These are phyloP conservation scores for Pilaira anomala DNA, from an alignment of 192 early-diverging fungal genomes.

Conservation along the genomic window DNA sequence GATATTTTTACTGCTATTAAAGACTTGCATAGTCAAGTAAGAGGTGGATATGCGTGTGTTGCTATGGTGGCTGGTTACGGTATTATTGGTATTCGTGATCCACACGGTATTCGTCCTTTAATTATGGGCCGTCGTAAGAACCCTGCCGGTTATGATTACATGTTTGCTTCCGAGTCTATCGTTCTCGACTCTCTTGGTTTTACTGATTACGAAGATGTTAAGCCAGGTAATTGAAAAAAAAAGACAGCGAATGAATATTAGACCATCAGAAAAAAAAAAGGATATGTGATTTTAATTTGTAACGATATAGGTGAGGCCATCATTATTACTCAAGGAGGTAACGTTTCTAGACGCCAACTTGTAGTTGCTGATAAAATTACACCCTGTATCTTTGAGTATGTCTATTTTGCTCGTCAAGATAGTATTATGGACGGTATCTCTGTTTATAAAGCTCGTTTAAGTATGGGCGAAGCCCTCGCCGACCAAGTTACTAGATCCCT, in stretches of 20 bases:
- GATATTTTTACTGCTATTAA: constrained; percentile 94
- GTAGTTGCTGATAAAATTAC: constrained; percentile 54
- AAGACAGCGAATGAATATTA: too few species aligned
- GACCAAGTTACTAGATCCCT: constrained; percentile 72
- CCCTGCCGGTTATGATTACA: constrained; percentile 85
- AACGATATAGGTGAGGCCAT: constrained; percentile 80
- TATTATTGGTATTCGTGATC: constrained; percentile 92
- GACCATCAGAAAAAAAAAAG: too few species aligned
- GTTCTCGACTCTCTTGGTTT: constrained; percentile 88
- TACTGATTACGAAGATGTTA: constrained; percentile 84
- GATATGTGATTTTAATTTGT: too few species aligned
- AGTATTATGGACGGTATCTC: constrained; percentile 98
- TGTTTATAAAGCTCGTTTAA: constrained; percentile 95
- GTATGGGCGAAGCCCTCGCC: constrained; percentile 97
- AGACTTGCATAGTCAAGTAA: constrained; percentile 76
- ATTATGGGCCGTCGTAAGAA: constrained; percentile 83
- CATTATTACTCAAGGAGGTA: constrained; percentile 79
- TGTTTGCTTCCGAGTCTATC: constrained; percentile 98
- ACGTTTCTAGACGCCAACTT: constrained; percentile 65
- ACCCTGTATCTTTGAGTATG: constrained; percentile 99
- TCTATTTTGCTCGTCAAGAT: constrained; percentile 98
- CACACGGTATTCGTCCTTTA: constrained; percentile 94
- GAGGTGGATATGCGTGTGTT: constrained; percentile 92
- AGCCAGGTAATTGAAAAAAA: constrained; percentile 39
- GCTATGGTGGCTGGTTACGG: constrained; percentile 98